Base-by-base conservation (phyloP, 371 early-diverging fungal genomes). In the Actinomortierella wolfii region DNA sequence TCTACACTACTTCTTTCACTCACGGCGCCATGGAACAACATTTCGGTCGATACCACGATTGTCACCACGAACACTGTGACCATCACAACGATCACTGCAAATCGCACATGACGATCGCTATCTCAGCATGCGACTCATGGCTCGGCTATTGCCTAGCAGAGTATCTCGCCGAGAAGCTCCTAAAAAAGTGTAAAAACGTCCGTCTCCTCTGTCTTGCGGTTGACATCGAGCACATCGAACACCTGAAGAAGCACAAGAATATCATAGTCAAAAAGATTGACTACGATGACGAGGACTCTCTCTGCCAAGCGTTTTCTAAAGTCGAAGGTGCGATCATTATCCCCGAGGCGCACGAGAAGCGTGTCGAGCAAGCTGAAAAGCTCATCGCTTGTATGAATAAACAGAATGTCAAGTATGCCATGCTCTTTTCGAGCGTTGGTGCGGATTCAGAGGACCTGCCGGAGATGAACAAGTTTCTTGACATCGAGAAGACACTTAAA, bases 241-340 rank as follows among this genome's bases (percentile, higher is more conserved):
- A 53, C 23, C 64, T 69, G 29, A 49, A 57, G 51, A 50, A 59
- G 41, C 44, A 46, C 57, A 69, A 59, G 61, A 69, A 69, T 25
- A 64, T 69, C 52, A 46, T 29, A 14, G 40, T 69, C 47, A 23
- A 44, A 9, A 41, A 64, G 57, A 53, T 57, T 26, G 57, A 69
- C 24, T 69, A 69, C 45, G 41, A 64, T 0, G 54, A 59, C 15
- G 51, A 54, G 3, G 43, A 49, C 15, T 24, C n/a, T 15, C 57
- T 69, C 42, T 49, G 54, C 20, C 50, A 56, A 42, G 61, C 50
- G 8, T 11, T 64, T 48, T 23, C 34, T 2, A 60, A 46, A 14
- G 49, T 60, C 29, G 5, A 20, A 8, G 51, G 57, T 41, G 23
- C 64, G 0, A 46, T 69, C 29, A 49, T 69, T 15, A 26, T 69